Evolutionary conservation across 768 basidiomycete species (phyloP).

Genomic region (Suillus decipiens): DNA sequence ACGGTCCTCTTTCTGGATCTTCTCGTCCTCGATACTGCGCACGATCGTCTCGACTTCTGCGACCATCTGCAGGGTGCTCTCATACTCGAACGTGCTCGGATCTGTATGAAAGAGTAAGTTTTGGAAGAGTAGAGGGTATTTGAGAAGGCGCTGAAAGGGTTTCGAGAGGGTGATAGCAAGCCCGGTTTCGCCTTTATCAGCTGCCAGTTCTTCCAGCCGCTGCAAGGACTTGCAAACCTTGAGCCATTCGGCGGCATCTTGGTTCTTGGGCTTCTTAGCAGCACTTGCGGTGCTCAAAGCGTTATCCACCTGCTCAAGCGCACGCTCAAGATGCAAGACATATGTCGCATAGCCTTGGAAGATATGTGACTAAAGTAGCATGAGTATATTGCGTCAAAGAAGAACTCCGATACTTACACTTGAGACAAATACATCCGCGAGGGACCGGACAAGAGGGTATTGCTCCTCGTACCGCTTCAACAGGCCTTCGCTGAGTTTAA

Average conservation of each 20-base stretch:
- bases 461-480: conserved; percentile 94
- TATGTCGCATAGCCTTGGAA: conserved; percentile 93
- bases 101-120: conserved; percentile 97
- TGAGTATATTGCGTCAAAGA: conserved; percentile 9
- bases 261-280: conserved; percentile 79
- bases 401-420: conserved; percentile 59
- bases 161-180: conserved; percentile 95
- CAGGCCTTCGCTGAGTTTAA: conserved; percentile 79
- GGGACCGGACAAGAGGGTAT: conserved; percentile 87
- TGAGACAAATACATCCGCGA: conserved; percentile 95
- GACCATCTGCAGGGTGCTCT: conserved; percentile 94
- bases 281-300: conserved; percentile 62
- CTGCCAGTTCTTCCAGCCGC: conserved; percentile 76
- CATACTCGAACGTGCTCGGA: conserved; percentile 96
- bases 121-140: conserved; percentile 97
- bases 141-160: conserved; percentile 94
- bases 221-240: conserved; percentile 75
- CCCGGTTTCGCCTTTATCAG: conserved; percentile 89
- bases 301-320: conserved; percentile 84
- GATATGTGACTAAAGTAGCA: conserved; percentile 73
- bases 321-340: conserved; percentile 91
- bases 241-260: conserved; percentile 76
- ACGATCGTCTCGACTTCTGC: conserved; percentile 97
- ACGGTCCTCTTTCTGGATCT: conserved; percentile 93
- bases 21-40: conserved; percentile 96